Percentiles rank a stretch among this genome's conserved stretches.
Evolutionary conservation across 495 filamentous ascomycete species (phyloP).

Genomic region (Penicillium pancosmium): DNA sequence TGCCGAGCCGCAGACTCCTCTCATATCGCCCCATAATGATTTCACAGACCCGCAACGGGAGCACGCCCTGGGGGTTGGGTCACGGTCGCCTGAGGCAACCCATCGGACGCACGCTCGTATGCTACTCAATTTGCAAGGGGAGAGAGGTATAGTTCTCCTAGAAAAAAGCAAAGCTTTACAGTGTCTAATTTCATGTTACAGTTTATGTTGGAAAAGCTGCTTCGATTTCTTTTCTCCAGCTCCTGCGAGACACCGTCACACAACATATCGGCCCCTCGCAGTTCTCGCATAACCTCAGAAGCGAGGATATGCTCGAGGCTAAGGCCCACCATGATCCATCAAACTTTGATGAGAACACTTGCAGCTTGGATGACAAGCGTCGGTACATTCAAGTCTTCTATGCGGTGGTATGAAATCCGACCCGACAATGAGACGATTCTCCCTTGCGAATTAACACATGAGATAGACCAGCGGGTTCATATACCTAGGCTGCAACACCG

Average conservation of each 20-base stretch:
- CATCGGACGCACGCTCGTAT: constrained; percentile 44
- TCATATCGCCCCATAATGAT: constrained; percentile 8
- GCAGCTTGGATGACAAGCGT: constrained; percentile 23
- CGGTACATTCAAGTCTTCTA: constrained; percentile 33
- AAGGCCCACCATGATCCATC: constrained; percentile 37
- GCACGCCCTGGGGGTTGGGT: constrained; percentile 13
- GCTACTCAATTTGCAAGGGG: constrained; percentile 41
- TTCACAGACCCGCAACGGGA: constrained; percentile 7
- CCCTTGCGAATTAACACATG: constrained; percentile 1
- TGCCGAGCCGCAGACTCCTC: not conserved
- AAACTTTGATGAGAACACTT: constrained; percentile 27
- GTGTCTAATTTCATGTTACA: constrained; percentile 9
- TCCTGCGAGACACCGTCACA: constrained; percentile 44
- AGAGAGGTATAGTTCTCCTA: constrained; percentile 30
- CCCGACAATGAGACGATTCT: constrained; percentile 5
- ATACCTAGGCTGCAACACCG: constrained; percentile 19
- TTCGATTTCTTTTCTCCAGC: constrained; percentile 45
- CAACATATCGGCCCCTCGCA: constrained; percentile 47
- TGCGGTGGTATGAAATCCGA: constrained; percentile 29
- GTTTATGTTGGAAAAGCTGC: constrained; percentile 47
- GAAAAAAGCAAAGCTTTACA: not conserved
- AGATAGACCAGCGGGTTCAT: constrained; percentile 41
- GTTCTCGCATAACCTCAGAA: constrained; percentile 44
- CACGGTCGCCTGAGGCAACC: constrained; percentile 34
- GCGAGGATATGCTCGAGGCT: constrained; percentile 46